Evolutionary conservation across 441 rosid species (phyloP), one percentile per base, ranked within the genome.

Genomic region (Pelargonium citronellum): DNA sequence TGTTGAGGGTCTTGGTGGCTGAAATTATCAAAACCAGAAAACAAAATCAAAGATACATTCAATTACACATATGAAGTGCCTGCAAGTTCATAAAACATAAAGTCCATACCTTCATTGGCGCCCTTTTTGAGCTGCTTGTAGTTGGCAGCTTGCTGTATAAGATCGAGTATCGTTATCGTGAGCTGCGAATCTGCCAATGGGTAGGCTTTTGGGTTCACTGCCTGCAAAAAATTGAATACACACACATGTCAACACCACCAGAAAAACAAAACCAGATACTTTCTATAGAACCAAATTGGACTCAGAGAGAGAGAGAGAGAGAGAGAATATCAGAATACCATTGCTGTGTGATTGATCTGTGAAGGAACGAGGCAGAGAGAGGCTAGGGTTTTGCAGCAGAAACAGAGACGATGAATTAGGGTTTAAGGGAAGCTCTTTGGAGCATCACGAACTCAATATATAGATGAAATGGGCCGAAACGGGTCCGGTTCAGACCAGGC

Each of bases 111-210:
- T 86, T 91, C 97, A 77, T 94, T 94, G 19, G 96, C 97, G 1
- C 97, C 97, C 81, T 95, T 94, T 69, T 91, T 94, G 67, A 94
- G 96, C 79, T 94, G 99, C 87, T 89, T 90, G 88, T 90, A 89
- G 70, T 88, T 87, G 20, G 92, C 87, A 44, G 99, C 99, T 82
- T 91, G 99, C 66, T 90, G 96, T 71, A 95, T 84, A n/a, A 95
- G 92, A 79, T 95, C 97, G 44, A 91, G 76, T 22, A 93, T 93
- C 5, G 96, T 88, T 15, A 85, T 85, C 0, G 89, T 60, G 19
- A 94, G 80, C 76, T 90, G 91, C 15, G 95, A 80, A 79, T 91
- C 97, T 0, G 97, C 96, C 4, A 94, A 83, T 0, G 99, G 99
- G 71, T 91, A 91, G 0, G 97, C 97, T 80, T 89, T 89, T 0